Evolutionary conservation across 2,329 filamentous ascomycete genomes (phyloP).

Genomic region (Samsoniella hepiali): DNA sequence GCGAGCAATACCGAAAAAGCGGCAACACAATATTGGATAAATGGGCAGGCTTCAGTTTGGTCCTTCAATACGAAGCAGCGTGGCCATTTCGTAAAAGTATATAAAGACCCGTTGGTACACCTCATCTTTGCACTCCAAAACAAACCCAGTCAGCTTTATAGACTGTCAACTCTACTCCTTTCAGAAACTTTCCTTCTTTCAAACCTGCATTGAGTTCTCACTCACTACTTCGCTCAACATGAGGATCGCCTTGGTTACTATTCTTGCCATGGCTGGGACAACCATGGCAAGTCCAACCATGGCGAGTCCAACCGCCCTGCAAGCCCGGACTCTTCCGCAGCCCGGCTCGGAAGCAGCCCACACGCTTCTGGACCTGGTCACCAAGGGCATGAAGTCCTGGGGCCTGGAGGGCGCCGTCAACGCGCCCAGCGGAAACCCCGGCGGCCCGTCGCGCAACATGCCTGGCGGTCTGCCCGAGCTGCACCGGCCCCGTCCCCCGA

Average conservation of each 20-base stretch:
- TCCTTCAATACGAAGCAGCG: too few relatives aligned
- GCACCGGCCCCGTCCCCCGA: not conserved
- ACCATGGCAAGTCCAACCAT: not conserved
- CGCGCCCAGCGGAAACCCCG: not conserved
- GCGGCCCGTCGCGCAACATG: not conserved
- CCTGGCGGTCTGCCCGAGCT: not conserved
- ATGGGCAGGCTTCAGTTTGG: too few relatives aligned
- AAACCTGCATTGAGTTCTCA: not conserved
- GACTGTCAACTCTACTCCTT: not conserved
- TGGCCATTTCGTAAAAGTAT: too few relatives aligned
- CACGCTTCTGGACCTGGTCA: not conserved
- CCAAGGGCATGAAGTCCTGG: not conserved
- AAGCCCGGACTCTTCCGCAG: not conserved
- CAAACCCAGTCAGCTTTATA: too few relatives aligned
- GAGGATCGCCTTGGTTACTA: not conserved
- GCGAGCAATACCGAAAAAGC: too few relatives aligned
- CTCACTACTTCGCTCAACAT: not conserved
- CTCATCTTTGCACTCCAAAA: too few relatives aligned
- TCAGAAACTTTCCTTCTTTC: not conserved
- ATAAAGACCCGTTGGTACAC: too few relatives aligned
- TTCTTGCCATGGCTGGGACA: not conserved
- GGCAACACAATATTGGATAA: too few relatives aligned
- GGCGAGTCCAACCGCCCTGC: not conserved
- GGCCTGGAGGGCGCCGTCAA: not conserved
- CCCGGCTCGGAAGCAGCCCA: not conserved